A percentile compares a stretch with the other conserved stretches of the same genome.
Evolutionary conservation across 1,284 basidiomycete genomes (phyloP).

Genomic region (Lignosus rhinocerotis): DNA sequence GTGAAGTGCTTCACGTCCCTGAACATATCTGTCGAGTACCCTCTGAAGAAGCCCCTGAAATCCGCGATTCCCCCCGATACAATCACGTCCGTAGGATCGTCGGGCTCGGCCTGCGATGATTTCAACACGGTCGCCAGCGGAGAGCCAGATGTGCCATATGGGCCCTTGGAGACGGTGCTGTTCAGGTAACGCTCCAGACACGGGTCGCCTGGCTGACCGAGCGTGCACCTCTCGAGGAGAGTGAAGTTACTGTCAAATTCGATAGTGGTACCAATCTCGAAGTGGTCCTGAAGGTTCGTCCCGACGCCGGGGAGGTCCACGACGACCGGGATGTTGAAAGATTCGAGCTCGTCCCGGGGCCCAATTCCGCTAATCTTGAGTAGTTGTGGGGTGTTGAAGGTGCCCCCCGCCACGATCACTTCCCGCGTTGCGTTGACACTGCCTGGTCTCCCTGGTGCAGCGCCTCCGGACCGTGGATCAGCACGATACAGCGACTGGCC

Average conservation of each 20-base stretch:
- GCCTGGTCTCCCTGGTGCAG: neutral
- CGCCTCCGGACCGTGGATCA: neutral
- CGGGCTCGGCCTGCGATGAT: too few relatives aligned
- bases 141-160: neutral
- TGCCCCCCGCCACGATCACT: conserved; percentile 29
- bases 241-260: neutral
- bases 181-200: neutral
- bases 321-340: conserved; percentile 13
- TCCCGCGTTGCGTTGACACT: conserved; percentile 5
- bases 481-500: neutral
- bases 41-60: too few relatives aligned
- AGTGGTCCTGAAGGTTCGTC: conserved; percentile 32
- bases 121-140: neutral
- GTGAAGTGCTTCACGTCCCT: too few relatives aligned
- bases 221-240: neutral
- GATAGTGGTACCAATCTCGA: neutral
- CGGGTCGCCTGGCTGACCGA: neutral
- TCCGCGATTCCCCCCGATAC: too few relatives aligned
- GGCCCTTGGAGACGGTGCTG: neutral
- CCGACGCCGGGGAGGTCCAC: conserved; percentile 21
- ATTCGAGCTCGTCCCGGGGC: conserved; percentile 8
- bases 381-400: conserved; percentile 25
- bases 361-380: conserved; percentile 27
- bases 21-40: too few relatives aligned
- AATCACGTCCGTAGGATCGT: too few relatives aligned